Base-by-base conservation (phyloP, 164 flowering plant genomes). In the Taxillus chinensis region DNA sequence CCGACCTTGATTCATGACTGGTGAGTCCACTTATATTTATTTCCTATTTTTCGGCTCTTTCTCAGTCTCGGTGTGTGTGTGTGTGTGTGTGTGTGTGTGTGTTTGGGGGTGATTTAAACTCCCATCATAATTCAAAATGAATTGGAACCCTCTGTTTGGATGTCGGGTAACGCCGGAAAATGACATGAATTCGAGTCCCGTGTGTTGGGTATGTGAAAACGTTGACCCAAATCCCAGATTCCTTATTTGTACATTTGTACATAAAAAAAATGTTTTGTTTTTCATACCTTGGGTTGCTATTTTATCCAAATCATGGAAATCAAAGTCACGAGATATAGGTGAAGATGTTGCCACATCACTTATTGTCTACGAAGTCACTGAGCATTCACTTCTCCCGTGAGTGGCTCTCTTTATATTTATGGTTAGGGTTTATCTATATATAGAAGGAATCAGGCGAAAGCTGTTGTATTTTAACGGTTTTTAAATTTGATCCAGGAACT, bases 401-500 rank as follows among this genome's bases (percentile, higher is more conserved):
- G 8, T 43, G 10, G 46, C 46, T 6, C 2, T 9, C 46, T 43
- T 43, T 43, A 43, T 6, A 43, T 1, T 9, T 1, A 9, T 43
- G 46, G 10, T 9, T 6, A 43, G 46, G 7, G 46, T 6, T 43
- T 43, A 6, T 43, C 46, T 43, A 43, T 43, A 6, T 43, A 43
- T 9, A 6, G 46, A 6, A 6, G 46, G 8, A 43, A 43, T 43
- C 46, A 45, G 5, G 41, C 38, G 3, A 41, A 41, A 55, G 49
- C 50, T 53, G 55, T 17, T 54, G 48, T 60, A 27, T 27, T 27
- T 60, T 64, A 46, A 4, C 1, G 17, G 39, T 27, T 38, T 41
- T 62, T 53, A 3, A 48, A 53, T 53, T 62, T 63, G 62, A 45
- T 62, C 15, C 62, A 66, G 70, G 62, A 39, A 50, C n/a, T 14